These are phyloP conservation scores for Candida methanosorbosa DNA, from an alignment of 805 yeast species.

Conservation along the genomic window DNA sequence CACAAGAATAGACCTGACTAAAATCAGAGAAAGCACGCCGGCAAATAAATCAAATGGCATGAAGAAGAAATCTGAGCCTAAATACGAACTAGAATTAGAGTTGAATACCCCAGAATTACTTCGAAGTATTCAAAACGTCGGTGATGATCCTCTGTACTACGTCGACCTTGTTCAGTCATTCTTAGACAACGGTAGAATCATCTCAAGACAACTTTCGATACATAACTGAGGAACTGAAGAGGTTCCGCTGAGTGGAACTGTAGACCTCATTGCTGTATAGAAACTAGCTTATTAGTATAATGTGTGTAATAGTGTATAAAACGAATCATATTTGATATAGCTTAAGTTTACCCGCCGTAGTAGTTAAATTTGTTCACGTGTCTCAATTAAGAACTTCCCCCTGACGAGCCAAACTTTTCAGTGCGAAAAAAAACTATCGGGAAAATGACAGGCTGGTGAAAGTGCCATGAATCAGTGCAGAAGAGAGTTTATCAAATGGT, in stretches of 20 bases:
- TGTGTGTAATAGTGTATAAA: too few species aligned
- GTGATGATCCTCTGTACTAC: constrained; percentile 30
- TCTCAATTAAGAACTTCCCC: too few species aligned
- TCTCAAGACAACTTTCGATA: constrained; percentile 23
- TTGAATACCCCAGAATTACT: constrained; percentile 23
- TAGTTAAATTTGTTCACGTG: too few species aligned
- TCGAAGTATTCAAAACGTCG: constrained; percentile 20
- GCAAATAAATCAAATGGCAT: too few species aligned
- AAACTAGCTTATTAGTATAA: neutral
- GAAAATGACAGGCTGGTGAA: too few species aligned
- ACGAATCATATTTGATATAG: too few species aligned
- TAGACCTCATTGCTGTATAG: neutral
- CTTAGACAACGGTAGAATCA: constrained; percentile 32
- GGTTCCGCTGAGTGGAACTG: neutral
- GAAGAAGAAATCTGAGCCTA: constrained; percentile 6
- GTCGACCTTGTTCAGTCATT: constrained; percentile 38
- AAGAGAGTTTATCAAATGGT: too few species aligned
- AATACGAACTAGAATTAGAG: constrained; percentile 27
- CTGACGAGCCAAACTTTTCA: too few species aligned
- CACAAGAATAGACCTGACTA: constrained; percentile 65
- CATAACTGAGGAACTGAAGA: constrained; percentile 6
- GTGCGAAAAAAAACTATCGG: too few species aligned
- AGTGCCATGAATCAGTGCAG: too few species aligned
- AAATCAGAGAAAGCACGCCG: constrained; percentile 29
- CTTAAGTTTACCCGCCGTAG: too few species aligned